These are phyloP conservation scores for Biscutella laevigata DNA, from an alignment of 441 rosid species.

Conservation along the genomic window DNA sequence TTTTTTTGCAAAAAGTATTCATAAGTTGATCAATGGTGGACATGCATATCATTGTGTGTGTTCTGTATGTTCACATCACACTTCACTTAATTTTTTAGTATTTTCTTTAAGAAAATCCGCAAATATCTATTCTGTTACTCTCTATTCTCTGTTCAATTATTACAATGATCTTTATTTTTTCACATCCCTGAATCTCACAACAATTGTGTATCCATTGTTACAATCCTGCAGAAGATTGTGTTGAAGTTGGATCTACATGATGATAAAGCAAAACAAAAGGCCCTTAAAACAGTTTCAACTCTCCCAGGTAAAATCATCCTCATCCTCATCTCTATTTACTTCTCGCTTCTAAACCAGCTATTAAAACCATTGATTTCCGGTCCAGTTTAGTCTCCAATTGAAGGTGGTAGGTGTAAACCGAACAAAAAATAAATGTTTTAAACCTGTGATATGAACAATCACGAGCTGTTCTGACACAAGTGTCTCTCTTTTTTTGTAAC, in stretches of 20 bases:
- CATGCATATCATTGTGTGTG: no score
- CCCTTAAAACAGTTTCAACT: constrained; percentile 71
- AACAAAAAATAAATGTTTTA: background rate
- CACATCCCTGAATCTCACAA: background rate
- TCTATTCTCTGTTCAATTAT: no score
- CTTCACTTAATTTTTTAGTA: no score
- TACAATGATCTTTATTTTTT: no score
- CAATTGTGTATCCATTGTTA: background rate
- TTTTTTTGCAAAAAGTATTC: no score
- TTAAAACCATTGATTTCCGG: background rate
- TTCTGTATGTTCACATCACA: no score
- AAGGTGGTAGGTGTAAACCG: constrained; percentile 11
- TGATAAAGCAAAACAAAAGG: constrained; percentile 81
- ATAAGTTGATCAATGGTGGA: no score
- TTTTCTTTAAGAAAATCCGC: no score
- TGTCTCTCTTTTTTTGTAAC: constrained; percentile 19
- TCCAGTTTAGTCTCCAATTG: constrained; percentile 7
- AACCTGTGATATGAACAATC: constrained; percentile 20
- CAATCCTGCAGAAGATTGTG: constrained; percentile 56
- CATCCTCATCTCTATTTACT: background rate
- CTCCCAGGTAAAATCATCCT: constrained; percentile 54
- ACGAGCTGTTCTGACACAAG: constrained; percentile 23
- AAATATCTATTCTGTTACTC: no score
- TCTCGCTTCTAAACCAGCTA: constrained; percentile 4
- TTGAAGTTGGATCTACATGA: constrained; percentile 68